Evolutionary conservation across 1,284 basidiomycete genomes (phyloP).

Genomic region (Anthracocystis walkeri): DNA sequence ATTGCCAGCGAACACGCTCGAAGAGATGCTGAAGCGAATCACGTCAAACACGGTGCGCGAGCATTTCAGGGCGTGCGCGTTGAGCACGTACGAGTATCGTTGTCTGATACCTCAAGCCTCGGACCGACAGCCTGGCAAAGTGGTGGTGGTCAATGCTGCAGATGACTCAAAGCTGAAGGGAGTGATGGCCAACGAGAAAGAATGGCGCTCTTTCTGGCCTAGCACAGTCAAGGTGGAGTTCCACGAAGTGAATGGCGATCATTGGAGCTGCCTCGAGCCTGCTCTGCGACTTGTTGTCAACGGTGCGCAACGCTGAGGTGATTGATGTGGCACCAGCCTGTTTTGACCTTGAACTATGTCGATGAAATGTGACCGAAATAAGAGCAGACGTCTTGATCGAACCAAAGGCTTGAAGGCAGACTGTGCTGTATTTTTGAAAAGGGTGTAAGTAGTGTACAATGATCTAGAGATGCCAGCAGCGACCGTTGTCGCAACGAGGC

Average conservation of each 20-base stretch:
- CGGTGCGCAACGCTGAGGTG: background rate
- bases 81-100: conserved; percentile 36
- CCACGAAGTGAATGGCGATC: conserved; percentile 31
- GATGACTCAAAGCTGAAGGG: conserved; percentile 23
- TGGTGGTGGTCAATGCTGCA: conserved; percentile 26
- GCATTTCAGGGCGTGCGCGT: conserved; percentile 46
- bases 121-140: conserved; percentile 18
- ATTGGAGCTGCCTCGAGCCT: conserved; percentile 36
- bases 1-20: conserved; percentile 32
- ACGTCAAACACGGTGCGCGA: conserved; percentile 33
- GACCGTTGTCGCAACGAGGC: too few relatives aligned
- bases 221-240: conserved; percentile 9
- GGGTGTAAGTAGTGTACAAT: conserved; percentile 37
- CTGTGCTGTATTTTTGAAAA: conserved; percentile 18
- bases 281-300: conserved; percentile 26
- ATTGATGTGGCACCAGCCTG: background rate
- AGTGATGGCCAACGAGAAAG: conserved; percentile 27
- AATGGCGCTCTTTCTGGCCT: conserved; percentile 38
- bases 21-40: conserved; percentile 32
- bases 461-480: conserved; percentile 1
- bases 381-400: background rate
- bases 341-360: background rate
- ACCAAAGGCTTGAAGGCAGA: background rate
- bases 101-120: conserved; percentile 14
- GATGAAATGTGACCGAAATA: conserved; percentile 6